Conservation (phyloP, 345 rosid genomes). For the Populus nigra region DNA sequence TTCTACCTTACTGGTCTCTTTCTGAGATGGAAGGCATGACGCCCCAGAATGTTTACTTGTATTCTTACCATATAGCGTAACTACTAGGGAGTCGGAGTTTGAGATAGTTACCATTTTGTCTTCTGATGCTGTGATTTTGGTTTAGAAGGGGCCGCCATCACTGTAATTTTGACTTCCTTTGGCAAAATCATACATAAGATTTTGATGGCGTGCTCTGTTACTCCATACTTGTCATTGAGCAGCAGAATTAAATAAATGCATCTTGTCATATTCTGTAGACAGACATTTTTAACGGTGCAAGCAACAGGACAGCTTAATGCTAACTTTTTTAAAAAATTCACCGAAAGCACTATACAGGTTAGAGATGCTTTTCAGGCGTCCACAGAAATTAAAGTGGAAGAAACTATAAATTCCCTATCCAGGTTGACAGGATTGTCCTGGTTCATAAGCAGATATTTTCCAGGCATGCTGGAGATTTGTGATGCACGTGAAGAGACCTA, state of each 20-base stretch:
- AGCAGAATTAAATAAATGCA: background rate
- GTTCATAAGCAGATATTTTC: background rate
- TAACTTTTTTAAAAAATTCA: too few species aligned
- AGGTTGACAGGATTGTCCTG: background rate
- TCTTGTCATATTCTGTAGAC: background rate
- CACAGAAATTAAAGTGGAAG: background rate
- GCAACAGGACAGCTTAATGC: too few species aligned
- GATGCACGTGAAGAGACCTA: background rate
- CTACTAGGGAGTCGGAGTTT: slow-evolving; percentile 1
- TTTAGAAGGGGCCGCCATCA: background rate
- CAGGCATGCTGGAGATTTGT: background rate
- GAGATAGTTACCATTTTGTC: background rate
- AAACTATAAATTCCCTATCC: background rate
- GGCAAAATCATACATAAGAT: background rate
- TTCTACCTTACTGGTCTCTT: background rate
- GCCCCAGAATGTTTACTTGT: slow-evolving; percentile 12
- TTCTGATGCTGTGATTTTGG: background rate
- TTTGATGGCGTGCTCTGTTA: background rate
- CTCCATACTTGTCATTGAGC: background rate
- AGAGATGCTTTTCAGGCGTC: background rate
- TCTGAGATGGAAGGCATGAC: background rate
- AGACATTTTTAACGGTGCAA: background rate
- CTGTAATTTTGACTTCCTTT: background rate
- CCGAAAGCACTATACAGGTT: background rate
- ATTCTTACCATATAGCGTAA: slow-evolving; percentile 14